Evolutionary conservation across 495 filamentous ascomycete genomes (phyloP), one percentile per base, ranked within the genome.

Genomic region (Penicillium turbatum): DNA sequence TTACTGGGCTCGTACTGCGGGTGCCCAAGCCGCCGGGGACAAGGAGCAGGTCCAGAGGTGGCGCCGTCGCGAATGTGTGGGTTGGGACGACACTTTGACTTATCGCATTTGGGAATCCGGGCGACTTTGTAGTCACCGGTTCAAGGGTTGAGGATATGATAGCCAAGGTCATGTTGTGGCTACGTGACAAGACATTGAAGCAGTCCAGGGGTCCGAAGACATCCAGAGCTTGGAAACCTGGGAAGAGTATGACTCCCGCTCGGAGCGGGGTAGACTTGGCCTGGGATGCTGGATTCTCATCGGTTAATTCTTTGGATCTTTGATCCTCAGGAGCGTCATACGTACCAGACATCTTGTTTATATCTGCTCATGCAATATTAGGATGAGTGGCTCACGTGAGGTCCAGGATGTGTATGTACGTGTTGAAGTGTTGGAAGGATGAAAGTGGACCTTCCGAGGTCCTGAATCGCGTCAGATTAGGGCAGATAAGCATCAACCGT

Each of bases 1-100:
- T 61, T 3, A 31, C 24, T 3, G 48, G 30, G 13, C 17, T 30
- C 2, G 53, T 54, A 19, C 21, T 55, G 7, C 81, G 75, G 4
- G 72, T 66, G 17, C 86, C 86, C 2, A 67, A 10, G 0, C 87
- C 87, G 5, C 87, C 87, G 0, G 85, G 86, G 3, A 90, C 69
- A 40, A 90, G 62, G 4, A 90, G 74, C 9, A 87, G 78, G 39
- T 90, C 86, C 5, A 88, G 39, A 2, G 49, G 30, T 6, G 65
- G 67, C 0, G 63, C 43, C 2, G 53, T 66, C 11, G 51, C 56
- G 59, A 82, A 86, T 1, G 83, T 85, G 66, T 84, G 84, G 3
- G 86, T 88, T 16, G 86, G 84, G 6, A 83, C 54, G 27, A 87
- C 60, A 44, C 51, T 49, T 53, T 83, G 69, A 12, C 64, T 50